A percentile compares a stretch with the other conserved stretches of the same genome.
phyloP scores from a whole-genome alignment of 257 asterid genomes.

The Nemophila menziesii region DNA sequence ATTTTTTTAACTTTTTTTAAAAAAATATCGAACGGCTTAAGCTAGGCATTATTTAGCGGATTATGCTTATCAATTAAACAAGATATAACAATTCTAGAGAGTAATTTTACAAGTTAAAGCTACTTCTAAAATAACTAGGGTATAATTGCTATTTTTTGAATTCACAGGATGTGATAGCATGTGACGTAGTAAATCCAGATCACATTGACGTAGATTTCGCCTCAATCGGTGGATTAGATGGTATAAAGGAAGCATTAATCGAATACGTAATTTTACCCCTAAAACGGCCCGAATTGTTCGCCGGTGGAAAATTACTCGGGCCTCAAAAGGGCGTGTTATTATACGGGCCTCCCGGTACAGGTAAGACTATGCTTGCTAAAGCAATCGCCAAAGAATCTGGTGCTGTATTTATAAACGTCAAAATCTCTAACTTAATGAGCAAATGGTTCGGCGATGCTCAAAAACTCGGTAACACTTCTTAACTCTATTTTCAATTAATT shows the following conservation, averaged over 20 bases:
- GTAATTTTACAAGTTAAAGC: no score
- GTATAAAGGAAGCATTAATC: constrained; percentile 56
- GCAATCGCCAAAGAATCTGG: constrained; percentile 95
- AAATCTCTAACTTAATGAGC: constrained; percentile 85
- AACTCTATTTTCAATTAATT: constrained; percentile 4
- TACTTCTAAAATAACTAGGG: not conserved
- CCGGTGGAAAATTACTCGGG: constrained; percentile 77
- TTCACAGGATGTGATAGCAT: constrained; percentile 77
- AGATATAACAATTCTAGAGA: no score
- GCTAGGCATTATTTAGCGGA: no score
- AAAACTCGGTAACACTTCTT: constrained; percentile 51
- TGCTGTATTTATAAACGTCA: constrained; percentile 79
- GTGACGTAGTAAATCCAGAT: constrained; percentile 84
- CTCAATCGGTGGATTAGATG: constrained; percentile 80
- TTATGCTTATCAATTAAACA: no score
- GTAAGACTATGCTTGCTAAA: constrained; percentile 98
- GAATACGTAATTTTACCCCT: constrained; percentile 88
- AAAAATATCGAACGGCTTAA: no score
- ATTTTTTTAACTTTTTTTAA: no score
- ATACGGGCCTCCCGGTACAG: constrained; percentile 97
- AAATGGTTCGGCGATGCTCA: constrained; percentile 99
- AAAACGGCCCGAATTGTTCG: constrained; percentile 74
- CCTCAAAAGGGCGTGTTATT: constrained; percentile 91
- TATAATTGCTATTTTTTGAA: not conserved
- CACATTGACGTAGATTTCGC: constrained; percentile 70